A percentile compares a stretch with the other conserved stretches of the same genome.
Conservation (phyloP, 768 basidiomycete genomes). For the Sporobolomyces phaffii region DNA sequence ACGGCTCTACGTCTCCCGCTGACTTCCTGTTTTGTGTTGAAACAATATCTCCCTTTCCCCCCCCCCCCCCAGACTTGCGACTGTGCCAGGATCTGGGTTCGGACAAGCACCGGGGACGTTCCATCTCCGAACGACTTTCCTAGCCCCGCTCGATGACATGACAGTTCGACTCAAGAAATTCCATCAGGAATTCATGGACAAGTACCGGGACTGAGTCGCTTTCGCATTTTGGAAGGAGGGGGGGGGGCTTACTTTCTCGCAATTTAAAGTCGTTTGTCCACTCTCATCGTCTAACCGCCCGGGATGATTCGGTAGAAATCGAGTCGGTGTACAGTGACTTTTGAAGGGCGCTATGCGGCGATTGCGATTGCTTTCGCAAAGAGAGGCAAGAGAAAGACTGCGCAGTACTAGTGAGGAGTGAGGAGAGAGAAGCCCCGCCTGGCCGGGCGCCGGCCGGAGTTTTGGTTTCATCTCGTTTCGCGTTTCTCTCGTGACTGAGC, state of each 20-base stretch:
- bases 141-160: slow-evolving; percentile 92
- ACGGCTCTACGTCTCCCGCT: no score
- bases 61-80: slow-evolving; percentile 55
- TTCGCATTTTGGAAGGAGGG: background rate
- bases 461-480: background rate
- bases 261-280: background rate
- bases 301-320: no score
- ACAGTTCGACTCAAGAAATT: slow-evolving; percentile 73
- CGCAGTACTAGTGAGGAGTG: no score
- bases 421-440: background rate
- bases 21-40: no score
- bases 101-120: slow-evolving; percentile 84
- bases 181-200: slow-evolving; percentile 57
- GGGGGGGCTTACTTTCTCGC: no score
- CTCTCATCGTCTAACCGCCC: background rate
- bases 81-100: slow-evolving; percentile 88
- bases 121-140: slow-evolving; percentile 86
- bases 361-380: no score
- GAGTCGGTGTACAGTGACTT: no score
- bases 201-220: slow-evolving; percentile 3
- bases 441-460: background rate
- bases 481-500: background rate
- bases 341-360: no score
- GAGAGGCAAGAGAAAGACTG: no score
- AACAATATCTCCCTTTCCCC: no score